Percentiles rank a stretch among this genome's conserved stretches.
Evolutionary conservation across 2,329 filamentous ascomycete genomes (phyloP).

Genomic region (Diaporthe caulivora): DNA sequence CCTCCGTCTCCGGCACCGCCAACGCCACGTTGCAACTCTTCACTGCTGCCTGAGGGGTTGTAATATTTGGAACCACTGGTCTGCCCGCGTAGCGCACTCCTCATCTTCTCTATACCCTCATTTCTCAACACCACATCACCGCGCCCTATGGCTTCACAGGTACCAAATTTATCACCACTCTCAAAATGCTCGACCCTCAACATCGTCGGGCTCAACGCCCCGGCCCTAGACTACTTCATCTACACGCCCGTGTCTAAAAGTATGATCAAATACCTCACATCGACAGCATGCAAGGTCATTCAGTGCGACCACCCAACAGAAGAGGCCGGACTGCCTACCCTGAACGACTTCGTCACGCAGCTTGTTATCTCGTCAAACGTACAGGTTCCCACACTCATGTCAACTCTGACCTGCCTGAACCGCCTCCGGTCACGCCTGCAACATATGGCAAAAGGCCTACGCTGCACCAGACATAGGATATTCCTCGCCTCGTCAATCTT

Average conservation of each 20-base stretch:
- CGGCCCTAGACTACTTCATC: constrained; percentile 84
- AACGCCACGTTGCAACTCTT: no score
- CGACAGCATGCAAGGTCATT: constrained; percentile 82
- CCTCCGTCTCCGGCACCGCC: no score
- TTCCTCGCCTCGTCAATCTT: constrained; percentile 90
- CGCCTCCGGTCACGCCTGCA: constrained; percentile 87
- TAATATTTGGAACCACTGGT: no score
- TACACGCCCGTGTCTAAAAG: constrained; percentile 79
- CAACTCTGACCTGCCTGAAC: constrained; percentile 91
- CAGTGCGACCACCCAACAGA: constrained; percentile 75
- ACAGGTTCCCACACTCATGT: constrained; percentile 97
- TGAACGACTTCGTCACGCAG: constrained; percentile 92
- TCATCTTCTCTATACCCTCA: no score
- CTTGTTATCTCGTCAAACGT: constrained; percentile 94
- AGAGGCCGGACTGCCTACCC: constrained; percentile 75
- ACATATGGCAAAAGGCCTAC: constrained; percentile 94
- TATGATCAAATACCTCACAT: constrained; percentile 83
- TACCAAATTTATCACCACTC: no score
- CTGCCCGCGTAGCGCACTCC: no score
- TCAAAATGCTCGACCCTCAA: constrained; percentile 52
- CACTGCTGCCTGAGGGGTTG: no score
- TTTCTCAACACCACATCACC: constrained; percentile 43
- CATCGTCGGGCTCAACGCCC: constrained; percentile 74
- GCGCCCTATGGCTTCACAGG: constrained; percentile 59
- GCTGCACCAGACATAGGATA: constrained; percentile 97